Base-by-base conservation (phyloP, 352 stramenopile genomes). In the Pythium aristosporum region DNA sequence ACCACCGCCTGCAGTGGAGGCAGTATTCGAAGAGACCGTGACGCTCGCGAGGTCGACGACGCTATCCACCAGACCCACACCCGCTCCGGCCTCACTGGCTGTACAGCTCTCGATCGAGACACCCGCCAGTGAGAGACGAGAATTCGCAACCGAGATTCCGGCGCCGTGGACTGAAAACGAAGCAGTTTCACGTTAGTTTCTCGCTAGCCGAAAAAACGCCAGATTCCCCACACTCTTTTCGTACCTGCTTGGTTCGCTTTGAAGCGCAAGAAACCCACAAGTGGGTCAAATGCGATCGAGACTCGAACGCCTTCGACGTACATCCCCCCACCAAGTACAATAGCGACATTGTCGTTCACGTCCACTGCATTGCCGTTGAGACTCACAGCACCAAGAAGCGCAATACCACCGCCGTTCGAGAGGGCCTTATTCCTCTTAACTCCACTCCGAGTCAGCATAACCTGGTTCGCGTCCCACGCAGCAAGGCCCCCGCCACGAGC, bases 291-390 rank as follows among this genome's bases (percentile, higher is more conserved):
- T 5, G 23, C 46, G 8, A 59, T 25, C 41, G 36, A 73, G 15
- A 76, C 28, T 23, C 61, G 48, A 23, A 46, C 52, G n/a, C 62
- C 55, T 16, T 51, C 25, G 12, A 71, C n/a, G 54, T 61, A 73
- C 1, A 84, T 51, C 1, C 71, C 75, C 44, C 75, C 75, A 10
- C 75, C 75, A 21, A 39, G 37, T 0, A 44, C 34, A 11, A 44
- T 15, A 13, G 65, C 65, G 0, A n/a, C 9, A 50, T 72, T 72
- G 1, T 57, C 37, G 13, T 36, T 20, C 16, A 72, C 23, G 3
- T 20, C 6, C 8, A 20, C 41, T 2, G 6, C 23, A 1, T 20
- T 64, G 1, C 53, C 58, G 15, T 15, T 8, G 1, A 72, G 12
- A 1, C 9, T 32, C 10, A 51, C 32, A 0, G 41, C 18, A 15